A percentile compares a stretch with the other conserved stretches of the same genome.
phyloP scores from a whole-genome alignment of 129 eudicot genomes.

The Saussurea involucrata region DNA sequence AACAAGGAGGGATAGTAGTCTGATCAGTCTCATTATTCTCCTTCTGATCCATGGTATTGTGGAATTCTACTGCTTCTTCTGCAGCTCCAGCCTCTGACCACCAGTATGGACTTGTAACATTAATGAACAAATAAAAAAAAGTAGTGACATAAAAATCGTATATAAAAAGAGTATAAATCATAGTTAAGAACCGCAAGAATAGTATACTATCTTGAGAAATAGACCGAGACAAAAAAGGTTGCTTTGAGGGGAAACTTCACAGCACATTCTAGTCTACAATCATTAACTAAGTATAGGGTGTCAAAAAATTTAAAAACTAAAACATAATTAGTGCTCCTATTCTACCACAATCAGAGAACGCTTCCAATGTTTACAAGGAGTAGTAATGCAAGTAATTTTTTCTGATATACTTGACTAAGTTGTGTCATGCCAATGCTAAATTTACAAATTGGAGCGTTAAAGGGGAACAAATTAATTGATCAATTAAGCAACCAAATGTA shows the following conservation, averaged over 20 bases:
- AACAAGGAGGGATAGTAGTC: slow-evolving; percentile 65
- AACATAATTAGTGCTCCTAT: background rate
- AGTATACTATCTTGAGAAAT: slow-evolving; percentile 1
- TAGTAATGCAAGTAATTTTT: background rate
- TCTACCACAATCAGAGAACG: background rate
- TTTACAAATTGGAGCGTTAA: background rate
- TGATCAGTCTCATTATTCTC: slow-evolving; percentile 32
- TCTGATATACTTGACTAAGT: background rate
- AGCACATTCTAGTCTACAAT: slow-evolving; percentile 14
- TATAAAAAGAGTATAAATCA: background rate
- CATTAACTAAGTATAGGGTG: slow-evolving; percentile 1
- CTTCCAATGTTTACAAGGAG: background rate
- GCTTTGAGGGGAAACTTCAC: slow-evolving; percentile 8
- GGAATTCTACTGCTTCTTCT: slow-evolving; percentile 54
- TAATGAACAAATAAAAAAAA: background rate
- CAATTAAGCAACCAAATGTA: background rate
- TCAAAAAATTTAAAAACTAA: background rate
- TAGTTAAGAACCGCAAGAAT: slow-evolving; percentile 4
- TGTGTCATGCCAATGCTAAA: background rate
- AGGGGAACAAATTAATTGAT: background rate
- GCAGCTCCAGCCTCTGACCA: slow-evolving; percentile 51
- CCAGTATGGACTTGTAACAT: background rate
- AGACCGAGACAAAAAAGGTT: background rate
- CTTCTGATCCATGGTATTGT: slow-evolving; percentile 53
- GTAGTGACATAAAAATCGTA: background rate